phyloP scores from a whole-genome alignment of 176 grass and related monocot genomes.

The Pontederia paniculata region DNA sequence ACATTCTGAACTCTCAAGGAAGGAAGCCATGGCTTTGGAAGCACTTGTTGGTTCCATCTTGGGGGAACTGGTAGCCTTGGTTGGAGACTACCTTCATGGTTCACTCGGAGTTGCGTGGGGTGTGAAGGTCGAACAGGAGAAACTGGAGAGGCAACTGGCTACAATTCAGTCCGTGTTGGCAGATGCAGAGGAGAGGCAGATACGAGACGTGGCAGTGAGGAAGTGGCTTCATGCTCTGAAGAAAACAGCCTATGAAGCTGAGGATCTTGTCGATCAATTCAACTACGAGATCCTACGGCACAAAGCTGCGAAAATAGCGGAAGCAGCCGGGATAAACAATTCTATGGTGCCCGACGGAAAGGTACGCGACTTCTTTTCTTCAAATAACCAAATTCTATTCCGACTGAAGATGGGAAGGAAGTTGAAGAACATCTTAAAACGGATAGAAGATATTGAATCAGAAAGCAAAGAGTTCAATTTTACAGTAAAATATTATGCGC shows the following conservation, averaged over 20 bases:
- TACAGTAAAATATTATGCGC: no score
- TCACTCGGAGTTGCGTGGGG: conserved; percentile 7
- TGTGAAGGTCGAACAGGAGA: conserved; percentile 2
- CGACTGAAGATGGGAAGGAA: conserved; percentile 9
- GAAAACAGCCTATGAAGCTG: conserved; percentile 18
- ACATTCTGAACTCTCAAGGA: no score
- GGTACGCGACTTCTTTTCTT: background rate
- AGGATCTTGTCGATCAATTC: conserved; percentile 34
- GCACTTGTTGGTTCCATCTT: no score
- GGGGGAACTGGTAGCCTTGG: no score
- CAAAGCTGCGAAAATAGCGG: conserved; percentile 2
- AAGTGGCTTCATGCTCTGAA: conserved; percentile 21
- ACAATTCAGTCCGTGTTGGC: background rate
- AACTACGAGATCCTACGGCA: conserved; percentile 20
- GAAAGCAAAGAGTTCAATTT: background rate
- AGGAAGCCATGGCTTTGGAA: no score
- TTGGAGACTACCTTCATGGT: background rate
- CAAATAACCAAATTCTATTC: conserved; percentile 3
- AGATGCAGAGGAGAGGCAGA: conserved; percentile 3
- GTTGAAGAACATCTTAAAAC: conserved; percentile 15
- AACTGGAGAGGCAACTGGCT: background rate
- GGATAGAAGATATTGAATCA: background rate
- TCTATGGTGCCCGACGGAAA: background rate
- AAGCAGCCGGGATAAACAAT: background rate
- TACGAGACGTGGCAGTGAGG: background rate